These are phyloP conservation scores for Stagonosporopsis tanaceti DNA, from an alignment of 2,329 filamentous ascomycete genomes.

Conservation along the genomic window DNA sequence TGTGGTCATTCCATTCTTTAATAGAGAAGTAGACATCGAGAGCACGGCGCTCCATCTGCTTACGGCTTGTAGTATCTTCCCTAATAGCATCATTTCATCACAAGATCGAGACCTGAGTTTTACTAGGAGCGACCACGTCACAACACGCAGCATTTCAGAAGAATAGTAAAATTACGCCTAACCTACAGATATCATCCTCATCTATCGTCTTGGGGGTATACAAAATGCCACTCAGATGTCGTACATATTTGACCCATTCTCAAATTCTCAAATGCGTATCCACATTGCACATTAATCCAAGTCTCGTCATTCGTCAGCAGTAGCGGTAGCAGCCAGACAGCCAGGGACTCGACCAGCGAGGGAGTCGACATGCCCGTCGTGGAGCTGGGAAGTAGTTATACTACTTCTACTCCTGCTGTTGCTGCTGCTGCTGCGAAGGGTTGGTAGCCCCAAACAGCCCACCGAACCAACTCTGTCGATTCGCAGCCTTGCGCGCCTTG, in stretches of 20 bases:
- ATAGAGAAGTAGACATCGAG: not conserved
- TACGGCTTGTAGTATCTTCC: not conserved
- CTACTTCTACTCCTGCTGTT: not conserved
- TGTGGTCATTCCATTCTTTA: not conserved
- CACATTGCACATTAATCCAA: slow-evolving; percentile 20
- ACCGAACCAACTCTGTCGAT: slow-evolving; percentile 57
- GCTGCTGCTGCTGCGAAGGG: slow-evolving; percentile 28
- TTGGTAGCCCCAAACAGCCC: slow-evolving; percentile 53
- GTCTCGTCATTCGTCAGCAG: slow-evolving; percentile 10
- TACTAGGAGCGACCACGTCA: not conserved
- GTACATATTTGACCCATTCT: slow-evolving; percentile 7
- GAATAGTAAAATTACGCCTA: slow-evolving; percentile 16
- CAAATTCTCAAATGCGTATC: slow-evolving; percentile 1
- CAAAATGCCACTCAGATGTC: slow-evolving; percentile 17
- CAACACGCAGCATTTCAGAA: not conserved
- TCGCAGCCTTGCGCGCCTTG: slow-evolving; percentile 53
- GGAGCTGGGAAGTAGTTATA: not conserved
- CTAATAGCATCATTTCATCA: not conserved
- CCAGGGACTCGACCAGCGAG: not conserved
- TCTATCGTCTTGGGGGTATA: slow-evolving; percentile 20
- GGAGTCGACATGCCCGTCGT: not conserved
- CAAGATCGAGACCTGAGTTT: not conserved
- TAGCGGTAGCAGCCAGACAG: not conserved
- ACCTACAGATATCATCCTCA: slow-evolving; percentile 8
- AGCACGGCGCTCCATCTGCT: not conserved